Conservation (phyloP, 2,329 filamentous ascomycete species). For the Lecanicillium sp. region DNA sequence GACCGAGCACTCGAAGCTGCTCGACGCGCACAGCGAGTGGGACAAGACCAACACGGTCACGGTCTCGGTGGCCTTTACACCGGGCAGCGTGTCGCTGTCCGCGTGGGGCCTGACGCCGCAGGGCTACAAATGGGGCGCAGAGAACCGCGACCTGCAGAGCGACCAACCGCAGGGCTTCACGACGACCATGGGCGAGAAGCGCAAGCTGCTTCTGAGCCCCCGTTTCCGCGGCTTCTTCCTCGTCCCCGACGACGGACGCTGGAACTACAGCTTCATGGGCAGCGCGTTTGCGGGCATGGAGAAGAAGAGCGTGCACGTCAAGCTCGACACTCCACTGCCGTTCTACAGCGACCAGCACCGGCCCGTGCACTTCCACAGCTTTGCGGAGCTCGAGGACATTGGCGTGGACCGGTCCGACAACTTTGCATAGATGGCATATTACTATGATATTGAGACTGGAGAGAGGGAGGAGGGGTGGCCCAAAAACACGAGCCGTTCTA, state of each 20-base stretch:
- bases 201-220: conserved; percentile 86
- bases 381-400: conserved; percentile 93
- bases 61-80: conserved; percentile 93
- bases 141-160: conserved; percentile 88
- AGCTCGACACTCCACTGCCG: conserved; percentile 81
- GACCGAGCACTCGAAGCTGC: conserved; percentile 85
- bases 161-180: conserved; percentile 94
- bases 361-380: conserved; percentile 93
- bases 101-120: conserved; percentile 89
- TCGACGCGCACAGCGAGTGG: conserved; percentile 63
- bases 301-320: conserved; percentile 86
- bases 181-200: conserved; percentile 89
- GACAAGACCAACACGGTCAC: conserved; percentile 86
- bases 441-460: background rate
- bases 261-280: conserved; percentile 99
- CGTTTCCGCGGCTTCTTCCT: conserved; percentile 95
- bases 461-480: conserved; percentile 6
- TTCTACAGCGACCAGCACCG: conserved; percentile 94
- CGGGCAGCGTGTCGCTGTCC: conserved; percentile 88
- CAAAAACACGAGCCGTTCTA: background rate
- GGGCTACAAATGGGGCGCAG: conserved; percentile 94
- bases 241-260: conserved; percentile 80
- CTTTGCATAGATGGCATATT: conserved; percentile 60
- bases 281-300: conserved; percentile 79
- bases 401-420: conserved; percentile 92